Base-by-base conservation (phyloP, 2,329 filamentous ascomycete species). In the Amesomyces nigricolor region DNA sequence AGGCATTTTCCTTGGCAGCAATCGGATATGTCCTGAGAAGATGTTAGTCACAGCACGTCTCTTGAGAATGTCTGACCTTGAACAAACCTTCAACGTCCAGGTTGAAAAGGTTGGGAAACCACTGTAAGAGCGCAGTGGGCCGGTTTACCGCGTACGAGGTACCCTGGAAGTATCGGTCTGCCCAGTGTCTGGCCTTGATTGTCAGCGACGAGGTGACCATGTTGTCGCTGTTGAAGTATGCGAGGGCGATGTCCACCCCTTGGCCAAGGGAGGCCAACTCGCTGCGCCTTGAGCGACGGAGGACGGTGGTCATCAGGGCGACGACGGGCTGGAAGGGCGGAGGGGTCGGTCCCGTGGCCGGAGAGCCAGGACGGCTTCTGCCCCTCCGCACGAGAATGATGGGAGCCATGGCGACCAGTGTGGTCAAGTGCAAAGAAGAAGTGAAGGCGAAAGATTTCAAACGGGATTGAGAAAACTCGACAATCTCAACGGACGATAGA, bases 171-270 rank as follows among this genome's bases (percentile, higher is more conserved):
- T 65, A 63, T 11, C 47, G 55, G 13, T 53, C 45, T 13, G 58
- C 58, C 63, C 63, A 65, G 42, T 32, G 37, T 46, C 49, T 60
- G 32, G 63, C 63, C 42, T 54, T 54, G 39, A 13, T 39, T 26
- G 57, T 61, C 39, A 63, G 60, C 56, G 29, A 13, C 32, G 49
- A 49, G n/a, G 58, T 37, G 2, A 44, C 16, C 38, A 45, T 45
- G 51, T 56, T 61, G 57, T 62, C 61, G 37, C 46, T 38, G 62
- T 66, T 68, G 62, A 68, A 61, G 56, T 66, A 68, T 50, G 59
- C 52, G 46, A 68, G 52, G 45, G 64, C 59, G 48, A 68, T 57
- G 47, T 53, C 57, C 42, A 67, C 17, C 17, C 58, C 64, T 46
- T 58, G 49, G 17, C 53, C 51, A 30, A 63, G 53, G n/a, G 53